phyloP scores from a whole-genome alignment of 2,329 filamentous ascomycete genomes.

The Plectosphaerella sp. region DNA sequence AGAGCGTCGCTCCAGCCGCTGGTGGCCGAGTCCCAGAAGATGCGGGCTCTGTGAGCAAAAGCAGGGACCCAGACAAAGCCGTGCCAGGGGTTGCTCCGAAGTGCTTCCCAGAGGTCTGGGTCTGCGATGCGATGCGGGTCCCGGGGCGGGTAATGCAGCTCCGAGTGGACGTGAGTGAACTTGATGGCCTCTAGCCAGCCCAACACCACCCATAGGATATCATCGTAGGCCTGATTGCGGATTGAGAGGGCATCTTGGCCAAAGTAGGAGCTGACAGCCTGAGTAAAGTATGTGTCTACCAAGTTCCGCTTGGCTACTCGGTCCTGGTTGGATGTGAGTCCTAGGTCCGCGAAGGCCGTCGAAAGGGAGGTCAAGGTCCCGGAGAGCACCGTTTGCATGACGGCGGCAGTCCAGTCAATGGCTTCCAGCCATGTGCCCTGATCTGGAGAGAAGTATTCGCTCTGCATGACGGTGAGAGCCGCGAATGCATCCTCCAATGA shows the following conservation, averaged over 20 bases:
- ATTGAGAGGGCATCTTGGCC: conserved; percentile 76
- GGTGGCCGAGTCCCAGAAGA: conserved; percentile 81
- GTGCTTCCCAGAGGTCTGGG: conserved; percentile 20
- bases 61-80: conserved; percentile 69
- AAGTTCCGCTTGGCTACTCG: conserved; percentile 64
- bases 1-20: conserved; percentile 77
- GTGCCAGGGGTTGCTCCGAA: conserved; percentile 59
- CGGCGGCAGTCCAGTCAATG: conserved; percentile 93
- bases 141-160: conserved; percentile 48
- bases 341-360: conserved; percentile 40
- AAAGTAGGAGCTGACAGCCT: conserved; percentile 76
- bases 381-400: conserved; percentile 74
- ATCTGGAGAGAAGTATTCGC: conserved; percentile 71
- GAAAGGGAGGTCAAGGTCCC: conserved; percentile 70
- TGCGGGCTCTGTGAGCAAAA: conserved; percentile 76
- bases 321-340: conserved; percentile 27
- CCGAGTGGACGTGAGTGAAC: conserved; percentile 68
- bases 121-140: conserved; percentile 15
- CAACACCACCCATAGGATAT: conserved; percentile 93
- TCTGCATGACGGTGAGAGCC: conserved; percentile 72
- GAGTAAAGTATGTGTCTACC: conserved; percentile 78
- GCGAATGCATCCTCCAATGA: conserved; percentile 48
- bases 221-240: conserved; percentile 75
- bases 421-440: conserved; percentile 77
- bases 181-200: conserved; percentile 82